Base-by-base conservation (phyloP, 192 early-diverging fungal species). In the Chytriomyces sp. region DNA sequence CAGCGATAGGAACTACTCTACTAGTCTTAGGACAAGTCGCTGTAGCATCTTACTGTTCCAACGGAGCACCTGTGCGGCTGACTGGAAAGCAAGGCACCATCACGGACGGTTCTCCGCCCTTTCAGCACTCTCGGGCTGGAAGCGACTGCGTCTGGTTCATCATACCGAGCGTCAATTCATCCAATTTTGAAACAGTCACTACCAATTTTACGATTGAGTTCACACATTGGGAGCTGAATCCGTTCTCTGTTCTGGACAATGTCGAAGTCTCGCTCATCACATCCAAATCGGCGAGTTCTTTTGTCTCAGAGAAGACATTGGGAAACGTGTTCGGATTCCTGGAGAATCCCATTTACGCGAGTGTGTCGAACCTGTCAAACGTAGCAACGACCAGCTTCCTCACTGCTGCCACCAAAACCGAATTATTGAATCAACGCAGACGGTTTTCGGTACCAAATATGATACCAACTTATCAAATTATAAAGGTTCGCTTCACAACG, bases 141-240 rank as follows among this genome's bases (percentile, higher is more conserved):
- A 64, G 62, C 62, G 62, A 64, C 62, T 64, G 62, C 40, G 22
- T 26, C 62, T 64, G 62, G 62, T 14, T 64, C 37, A 41, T 41
- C 14, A 64, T 25, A n/a, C 62, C 62, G 14, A 49, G 22, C 44
- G 44, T 49, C 14, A 49, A 19, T 49, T 49, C 44, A 49, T 19
- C 12, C 44, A 22, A 49, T 49, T 19, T 22, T 22, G 2, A 49
- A 39, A 22, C 62, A 19, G 14, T 34, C 22, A 39, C 12, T 17
- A 33, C 62, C 1, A 44, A 44, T 12, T 64, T 64, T 22, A 64
- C 62, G 12, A 39, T 64, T 28, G 62, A 64, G 37, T 64, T 64
- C 49, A 25, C 39, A n/a, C 62, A 64, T 28, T 64, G 62, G 62
- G 62, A 64, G 28, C 28, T 64, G 28, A 64, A 64, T 28, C 62